Evolutionary conservation across 179 eudicot genomes (phyloP).

Genomic region (Patellifolia procumbens): DNA sequence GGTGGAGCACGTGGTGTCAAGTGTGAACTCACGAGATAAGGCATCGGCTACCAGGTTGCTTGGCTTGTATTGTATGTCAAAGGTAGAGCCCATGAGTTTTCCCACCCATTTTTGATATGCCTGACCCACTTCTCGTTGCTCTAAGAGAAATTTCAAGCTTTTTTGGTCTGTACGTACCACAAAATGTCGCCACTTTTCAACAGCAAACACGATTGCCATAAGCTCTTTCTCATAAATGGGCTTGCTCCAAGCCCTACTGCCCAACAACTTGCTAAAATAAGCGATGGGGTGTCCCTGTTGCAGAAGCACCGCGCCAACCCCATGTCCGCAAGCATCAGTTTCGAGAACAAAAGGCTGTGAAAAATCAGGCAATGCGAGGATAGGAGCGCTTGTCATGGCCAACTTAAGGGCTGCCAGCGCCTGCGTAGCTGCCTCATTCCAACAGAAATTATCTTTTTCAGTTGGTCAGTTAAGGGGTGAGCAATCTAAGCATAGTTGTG

Average conservation of each 20-base stretch:
- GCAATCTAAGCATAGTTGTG: not conserved
- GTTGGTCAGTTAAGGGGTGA: not conserved
- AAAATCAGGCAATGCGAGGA: no score
- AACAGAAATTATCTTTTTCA: not conserved
- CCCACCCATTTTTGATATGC: not conserved
- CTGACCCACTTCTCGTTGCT: not conserved
- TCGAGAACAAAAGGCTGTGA: no score
- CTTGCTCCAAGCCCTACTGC: not conserved
- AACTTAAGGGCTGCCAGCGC: not conserved
- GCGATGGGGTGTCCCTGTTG: not conserved
- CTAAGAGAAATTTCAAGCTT: not conserved
- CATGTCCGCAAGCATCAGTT: not conserved
- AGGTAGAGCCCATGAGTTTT: not conserved
- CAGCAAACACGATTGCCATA: not conserved
- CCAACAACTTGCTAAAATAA: not conserved
- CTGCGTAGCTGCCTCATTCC: not conserved
- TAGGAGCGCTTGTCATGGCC: not conserved
- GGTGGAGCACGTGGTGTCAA: no score
- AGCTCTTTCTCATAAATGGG: not conserved
- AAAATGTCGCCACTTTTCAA: not conserved
- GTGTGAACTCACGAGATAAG: no score
- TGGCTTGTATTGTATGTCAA: not conserved
- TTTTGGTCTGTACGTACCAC: not conserved
- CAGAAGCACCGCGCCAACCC: not conserved
- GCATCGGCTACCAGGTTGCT: not conserved